Conservation (phyloP, 768 basidiomycete species). For the Austroboletus eburneus region DNA sequence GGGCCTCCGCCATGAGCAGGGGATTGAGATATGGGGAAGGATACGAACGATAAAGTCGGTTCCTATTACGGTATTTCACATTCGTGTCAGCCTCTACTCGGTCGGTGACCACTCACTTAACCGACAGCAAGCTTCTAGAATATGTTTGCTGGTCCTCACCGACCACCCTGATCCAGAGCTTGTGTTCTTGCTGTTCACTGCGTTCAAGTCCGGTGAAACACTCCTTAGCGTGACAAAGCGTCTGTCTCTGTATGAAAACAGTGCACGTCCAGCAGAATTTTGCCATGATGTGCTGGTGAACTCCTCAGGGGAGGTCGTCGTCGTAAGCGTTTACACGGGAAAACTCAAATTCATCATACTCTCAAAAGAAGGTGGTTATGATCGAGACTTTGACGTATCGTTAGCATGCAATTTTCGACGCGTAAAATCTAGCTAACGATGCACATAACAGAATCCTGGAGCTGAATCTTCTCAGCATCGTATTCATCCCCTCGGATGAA, state of each 20-base stretch:
- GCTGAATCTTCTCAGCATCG: conserved; percentile 61
- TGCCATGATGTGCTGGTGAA: conserved; percentile 67
- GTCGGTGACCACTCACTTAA: conserved; percentile 6
- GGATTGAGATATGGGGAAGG: conserved; percentile 66
- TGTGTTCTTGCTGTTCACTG: conserved; percentile 53
- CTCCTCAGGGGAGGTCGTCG: conserved; percentile 53
- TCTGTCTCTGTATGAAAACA: conserved; percentile 53
- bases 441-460: conserved; percentile 49
- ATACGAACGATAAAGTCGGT: conserved; percentile 53
- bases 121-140: conserved; percentile 30
- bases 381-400: conserved; percentile 61
- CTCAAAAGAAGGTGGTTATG: conserved; percentile 46
- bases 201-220: conserved; percentile 30
- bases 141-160: conserved; percentile 58
- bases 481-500: conserved; percentile 49
- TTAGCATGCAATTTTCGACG: conserved; percentile 34
- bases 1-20: conserved; percentile 58
- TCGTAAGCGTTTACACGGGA: conserved; percentile 64
- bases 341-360: conserved; percentile 64
- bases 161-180: conserved; percentile 77
- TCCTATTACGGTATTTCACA: conserved; percentile 45
- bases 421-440: conserved; percentile 2
- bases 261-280: conserved; percentile 63
- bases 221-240: conserved; percentile 39
- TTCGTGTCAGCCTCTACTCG: neutral